Conservation (phyloP, 768 basidiomycete species). For the Suillus tomentosus region DNA sequence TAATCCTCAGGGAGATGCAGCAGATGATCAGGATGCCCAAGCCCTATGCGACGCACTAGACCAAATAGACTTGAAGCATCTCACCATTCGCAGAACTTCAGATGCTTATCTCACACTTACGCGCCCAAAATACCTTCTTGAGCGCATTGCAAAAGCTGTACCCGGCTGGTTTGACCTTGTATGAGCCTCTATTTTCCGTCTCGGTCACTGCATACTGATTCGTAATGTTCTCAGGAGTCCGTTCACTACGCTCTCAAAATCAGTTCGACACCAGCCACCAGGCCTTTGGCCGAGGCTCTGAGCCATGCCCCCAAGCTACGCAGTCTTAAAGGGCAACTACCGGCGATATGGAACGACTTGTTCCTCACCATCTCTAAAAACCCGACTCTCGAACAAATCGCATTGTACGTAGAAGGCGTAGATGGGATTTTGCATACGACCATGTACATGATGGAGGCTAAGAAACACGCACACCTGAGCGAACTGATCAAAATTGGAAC, state of each 20-base stretch:
- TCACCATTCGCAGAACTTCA: slow-evolving; percentile 54
- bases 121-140: slow-evolving; percentile 46
- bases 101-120: slow-evolving; percentile 58
- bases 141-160: slow-evolving; percentile 48
- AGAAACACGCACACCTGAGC: slow-evolving; percentile 49
- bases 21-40: slow-evolving; percentile 28
- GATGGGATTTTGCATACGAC: slow-evolving; percentile 47
- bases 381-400: slow-evolving; percentile 48
- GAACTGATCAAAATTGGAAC: slow-evolving; percentile 60
- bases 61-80: slow-evolving; percentile 42
- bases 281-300: slow-evolving; percentile 38
- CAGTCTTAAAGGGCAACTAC: slow-evolving; percentile 54
- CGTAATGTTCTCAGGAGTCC: slow-evolving; percentile 43
- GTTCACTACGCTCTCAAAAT: slow-evolving; percentile 59
- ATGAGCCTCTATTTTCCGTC: slow-evolving; percentile 26
- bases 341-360: slow-evolving; percentile 58
- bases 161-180: slow-evolving; percentile 49
- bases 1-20: slow-evolving; percentile 11
- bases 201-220: slow-evolving; percentile 11
- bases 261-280: slow-evolving; percentile 38
- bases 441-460: slow-evolving; percentile 60
- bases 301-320: slow-evolving; percentile 46
- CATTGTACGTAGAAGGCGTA: slow-evolving; percentile 31
- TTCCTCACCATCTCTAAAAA: slow-evolving; percentile 53
- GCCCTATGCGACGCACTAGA: slow-evolving; percentile 45